phyloP scores from a whole-genome alignment of 2,329 filamentous ascomycete species.

The Fusarium camptoceras region DNA sequence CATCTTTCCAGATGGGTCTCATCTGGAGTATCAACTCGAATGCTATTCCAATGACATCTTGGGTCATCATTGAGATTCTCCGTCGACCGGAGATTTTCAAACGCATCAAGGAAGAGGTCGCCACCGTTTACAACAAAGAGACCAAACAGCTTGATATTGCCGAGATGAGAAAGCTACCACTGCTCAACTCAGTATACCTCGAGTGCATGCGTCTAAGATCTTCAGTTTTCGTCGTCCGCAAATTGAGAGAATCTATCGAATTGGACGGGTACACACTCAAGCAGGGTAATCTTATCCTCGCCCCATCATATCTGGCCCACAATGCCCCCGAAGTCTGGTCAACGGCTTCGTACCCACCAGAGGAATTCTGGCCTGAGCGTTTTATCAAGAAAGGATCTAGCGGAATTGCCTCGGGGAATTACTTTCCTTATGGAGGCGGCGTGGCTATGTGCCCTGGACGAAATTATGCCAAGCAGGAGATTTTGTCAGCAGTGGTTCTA shows the following conservation, averaged over 20 bases:
- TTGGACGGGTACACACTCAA: conserved; percentile 40
- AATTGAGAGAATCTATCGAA: conserved; percentile 38
- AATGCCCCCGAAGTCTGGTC: conserved; percentile 38
- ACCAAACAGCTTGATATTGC: conserved; percentile 20
- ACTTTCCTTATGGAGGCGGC: conserved; percentile 45
- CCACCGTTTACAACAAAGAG: conserved; percentile 13
- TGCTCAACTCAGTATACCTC: conserved; percentile 39
- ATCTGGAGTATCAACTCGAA: conserved; percentile 45
- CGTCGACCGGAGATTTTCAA: conserved; percentile 35
- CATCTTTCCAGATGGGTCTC: conserved; percentile 42
- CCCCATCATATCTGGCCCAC: conserved; percentile 41
- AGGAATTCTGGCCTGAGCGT: conserved; percentile 42
- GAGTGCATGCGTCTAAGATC: conserved; percentile 41
- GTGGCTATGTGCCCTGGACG: conserved; percentile 45
- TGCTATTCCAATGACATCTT: conserved; percentile 43
- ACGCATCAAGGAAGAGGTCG: conserved; percentile 27
- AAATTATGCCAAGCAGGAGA: conserved; percentile 46
- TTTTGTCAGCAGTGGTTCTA: conserved; percentile 37
- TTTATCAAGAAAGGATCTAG: conserved; percentile 32
- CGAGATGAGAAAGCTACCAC: conserved; percentile 29
- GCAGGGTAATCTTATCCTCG: conserved; percentile 39
- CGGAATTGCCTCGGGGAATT: conserved; percentile 35
- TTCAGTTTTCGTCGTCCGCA: conserved; percentile 40
- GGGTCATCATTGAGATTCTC: conserved; percentile 41
- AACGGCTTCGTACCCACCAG: conserved; percentile 18